Evolutionary conservation across 495 filamentous ascomycete genomes (phyloP).

Genomic region (Rusavskia elegans): DNA sequence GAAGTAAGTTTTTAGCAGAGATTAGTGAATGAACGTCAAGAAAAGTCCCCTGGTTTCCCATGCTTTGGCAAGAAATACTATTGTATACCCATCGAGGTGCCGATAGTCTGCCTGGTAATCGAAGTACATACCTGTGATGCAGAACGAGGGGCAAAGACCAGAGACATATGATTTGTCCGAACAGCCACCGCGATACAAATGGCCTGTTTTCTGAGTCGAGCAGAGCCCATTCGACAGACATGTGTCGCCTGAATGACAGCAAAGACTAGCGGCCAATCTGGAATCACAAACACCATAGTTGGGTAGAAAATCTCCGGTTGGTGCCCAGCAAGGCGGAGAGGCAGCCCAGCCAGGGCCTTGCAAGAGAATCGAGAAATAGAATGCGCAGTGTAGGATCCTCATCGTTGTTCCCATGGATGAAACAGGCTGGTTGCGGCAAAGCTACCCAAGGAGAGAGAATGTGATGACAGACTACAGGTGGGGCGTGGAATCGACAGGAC

Average conservation of each 20-base stretch:
- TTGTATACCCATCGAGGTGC: too few relatives aligned
- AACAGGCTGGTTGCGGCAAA: too few relatives aligned
- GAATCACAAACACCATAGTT: slow-evolving; percentile 5
- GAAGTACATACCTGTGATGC: neutral
- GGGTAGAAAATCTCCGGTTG: neutral
- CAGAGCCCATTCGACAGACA: slow-evolving; percentile 7
- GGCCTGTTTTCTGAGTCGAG: neutral
- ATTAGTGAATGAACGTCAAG: too few relatives aligned
- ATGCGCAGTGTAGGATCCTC: too few relatives aligned
- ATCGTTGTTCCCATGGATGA: too few relatives aligned
- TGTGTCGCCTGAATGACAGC: slow-evolving; percentile 3
- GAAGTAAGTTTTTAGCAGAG: too few relatives aligned
- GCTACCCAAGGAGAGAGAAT: too few relatives aligned
- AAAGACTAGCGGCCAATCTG: slow-evolving; percentile 1
- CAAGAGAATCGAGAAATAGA: neutral
- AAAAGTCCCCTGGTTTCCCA: too few relatives aligned
- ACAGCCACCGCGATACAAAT: slow-evolving; percentile 7
- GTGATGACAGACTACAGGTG: too few relatives aligned
- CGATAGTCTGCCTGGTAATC: too few relatives aligned
- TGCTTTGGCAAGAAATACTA: too few relatives aligned
- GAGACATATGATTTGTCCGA: slow-evolving; percentile 4
- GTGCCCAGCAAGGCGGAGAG: slow-evolving; percentile 1
- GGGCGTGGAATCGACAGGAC: too few relatives aligned
- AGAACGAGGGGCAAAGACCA: slow-evolving; percentile 3
- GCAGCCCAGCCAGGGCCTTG: neutral